These are phyloP conservation scores for Aegilops umbellulata DNA, from an alignment of 176 grass and related monocot genomes.

Conservation along the genomic window DNA sequence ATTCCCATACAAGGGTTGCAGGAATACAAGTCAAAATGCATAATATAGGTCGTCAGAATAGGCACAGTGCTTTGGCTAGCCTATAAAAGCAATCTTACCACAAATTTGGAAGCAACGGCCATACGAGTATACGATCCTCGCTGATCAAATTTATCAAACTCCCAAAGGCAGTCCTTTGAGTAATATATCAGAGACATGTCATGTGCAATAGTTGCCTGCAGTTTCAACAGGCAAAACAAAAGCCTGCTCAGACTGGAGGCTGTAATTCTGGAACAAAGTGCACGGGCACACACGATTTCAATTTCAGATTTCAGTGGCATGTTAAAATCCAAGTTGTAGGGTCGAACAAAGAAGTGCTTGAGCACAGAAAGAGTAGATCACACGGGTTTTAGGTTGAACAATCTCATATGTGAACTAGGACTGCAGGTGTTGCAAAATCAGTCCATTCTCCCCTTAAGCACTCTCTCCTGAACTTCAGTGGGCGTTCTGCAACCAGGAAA, in stretches of 20 bases:
- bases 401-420: neutral
- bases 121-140: too few species aligned
- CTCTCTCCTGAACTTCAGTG: conserved; percentile 81
- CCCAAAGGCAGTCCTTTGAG: too few species aligned
- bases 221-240: neutral
- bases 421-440: conserved; percentile 22
- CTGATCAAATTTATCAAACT: neutral
- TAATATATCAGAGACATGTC: neutral
- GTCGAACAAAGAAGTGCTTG: neutral
- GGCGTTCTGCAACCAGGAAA: conserved; percentile 58
- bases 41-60: too few species aligned
- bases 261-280: neutral
- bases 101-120: too few species aligned
- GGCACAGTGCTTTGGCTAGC: too few species aligned
- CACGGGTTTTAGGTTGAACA: neutral
- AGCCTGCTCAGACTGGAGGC: neutral
- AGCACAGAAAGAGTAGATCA: neutral
- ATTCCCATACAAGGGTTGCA: neutral
- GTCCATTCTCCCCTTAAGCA: conserved; percentile 92
- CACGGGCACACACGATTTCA: neutral
- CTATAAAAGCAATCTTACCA: too few species aligned
- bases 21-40: too few species aligned
- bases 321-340: neutral
- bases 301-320: neutral
- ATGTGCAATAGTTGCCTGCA: neutral